Evolutionary conservation across 306 rosid species (phyloP), one percentile per base, ranked within the genome.

Genomic region (Quercus aquifolioides): DNA sequence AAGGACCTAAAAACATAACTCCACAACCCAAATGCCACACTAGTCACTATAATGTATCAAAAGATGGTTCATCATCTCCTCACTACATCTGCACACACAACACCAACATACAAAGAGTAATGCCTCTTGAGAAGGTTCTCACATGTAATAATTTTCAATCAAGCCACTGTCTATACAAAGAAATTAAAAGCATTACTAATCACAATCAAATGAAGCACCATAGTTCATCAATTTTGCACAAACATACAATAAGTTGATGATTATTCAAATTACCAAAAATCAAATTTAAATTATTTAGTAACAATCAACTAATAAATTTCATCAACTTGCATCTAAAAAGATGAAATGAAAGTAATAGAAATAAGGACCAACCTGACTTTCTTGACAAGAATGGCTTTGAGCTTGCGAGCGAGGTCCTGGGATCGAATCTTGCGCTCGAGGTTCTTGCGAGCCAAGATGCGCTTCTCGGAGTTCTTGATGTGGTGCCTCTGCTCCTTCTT

Each of bases 391-490:
- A 95, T 86, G 81, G 92, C 54, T 79, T 91, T 86, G 69, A 95
- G 95, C 84, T 92, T 92, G 85, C 85, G 88, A 10, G 97, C 91
- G 12, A 92, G 90, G 49, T 95, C 94, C 75, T 91, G 88, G 9
- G 97, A 91, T 21, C 80, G 88, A 55, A 95, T 31, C 81, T 73
- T 91, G 13, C 71, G 87, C 83, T 92, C 89, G 75, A 95, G 84
- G 38, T 71, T 84, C 85, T 92, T 91, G 68, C 81, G 79, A 13
- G 99, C 96, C 84, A 92, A 79, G 46, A 91, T 84, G 5, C 97
- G 94, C 86, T 91, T 95, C 91, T 92, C 97, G 5, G 98, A 95
- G 87, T 92, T 92, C 87, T 95, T 95, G 73, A 95, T 73, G 75
- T 95, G 98, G 81, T 84, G 88, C 46, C 81, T 84, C 73, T 88